These are phyloP conservation scores for Citrus maxima DNA, from an alignment of 345 rosid species.

Conservation along the genomic window DNA sequence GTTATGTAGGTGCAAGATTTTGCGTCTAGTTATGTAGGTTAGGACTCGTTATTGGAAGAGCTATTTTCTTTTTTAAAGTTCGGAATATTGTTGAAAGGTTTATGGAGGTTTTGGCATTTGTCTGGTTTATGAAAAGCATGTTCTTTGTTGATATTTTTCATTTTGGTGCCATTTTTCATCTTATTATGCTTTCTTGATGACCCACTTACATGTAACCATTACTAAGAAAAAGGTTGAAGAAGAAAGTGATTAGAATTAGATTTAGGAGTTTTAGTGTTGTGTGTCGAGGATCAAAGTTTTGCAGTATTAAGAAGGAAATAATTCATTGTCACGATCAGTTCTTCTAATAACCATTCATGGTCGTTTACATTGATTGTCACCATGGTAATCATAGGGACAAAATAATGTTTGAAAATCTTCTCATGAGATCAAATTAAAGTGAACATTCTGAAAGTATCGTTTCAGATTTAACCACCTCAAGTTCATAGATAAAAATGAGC, in stretches of 20 bases:
- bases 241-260: not conserved
- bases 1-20: not conserved
- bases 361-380: not conserved
- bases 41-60: not conserved
- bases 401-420: not conserved
- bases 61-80: not conserved
- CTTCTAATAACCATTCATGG: not conserved
- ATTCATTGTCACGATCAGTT: not conserved
- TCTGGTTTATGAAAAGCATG: not conserved
- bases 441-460: not conserved
- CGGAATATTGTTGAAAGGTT: not conserved
- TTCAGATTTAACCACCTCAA: not conserved
- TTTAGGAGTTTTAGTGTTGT: not conserved
- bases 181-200: not conserved
- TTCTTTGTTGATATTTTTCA: not conserved
- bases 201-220: not conserved
- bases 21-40: not conserved
- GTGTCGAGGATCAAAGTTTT: not conserved
- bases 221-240: not conserved
- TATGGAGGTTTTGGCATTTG: not conserved
- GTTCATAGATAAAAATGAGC: not conserved
- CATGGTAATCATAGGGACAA: not conserved
- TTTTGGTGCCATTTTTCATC: not conserved
- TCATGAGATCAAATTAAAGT: no score
- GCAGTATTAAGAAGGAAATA: not conserved